Percentiles rank a stretch among this genome's conserved stretches.
Evolutionary conservation across 2,329 filamentous ascomycete genomes (phyloP).

Genomic region (Fusarium sublunatum): DNA sequence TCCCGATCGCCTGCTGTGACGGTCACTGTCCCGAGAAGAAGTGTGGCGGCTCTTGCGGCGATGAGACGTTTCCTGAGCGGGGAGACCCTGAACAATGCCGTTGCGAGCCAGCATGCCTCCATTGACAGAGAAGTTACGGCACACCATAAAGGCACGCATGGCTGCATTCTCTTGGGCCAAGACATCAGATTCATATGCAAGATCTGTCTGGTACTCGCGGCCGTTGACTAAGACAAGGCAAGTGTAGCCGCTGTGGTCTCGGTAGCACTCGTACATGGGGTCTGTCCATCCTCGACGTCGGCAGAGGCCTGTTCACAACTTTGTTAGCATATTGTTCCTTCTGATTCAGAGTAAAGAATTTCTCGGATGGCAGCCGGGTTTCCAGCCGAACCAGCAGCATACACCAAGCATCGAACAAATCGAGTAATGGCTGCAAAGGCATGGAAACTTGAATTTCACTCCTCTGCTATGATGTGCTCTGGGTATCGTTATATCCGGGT

Average conservation of each 20-base stretch:
- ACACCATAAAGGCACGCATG: conserved; percentile 97
- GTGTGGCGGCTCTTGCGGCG: conserved; percentile 64
- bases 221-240: conserved; percentile 96
- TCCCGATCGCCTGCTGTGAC: conserved; percentile 63
- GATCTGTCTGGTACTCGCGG: conserved; percentile 93
- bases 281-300: conserved; percentile 93
- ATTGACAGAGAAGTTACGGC: conserved; percentile 96
- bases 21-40: conserved; percentile 60
- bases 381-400: neutral
- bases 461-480: conserved; percentile 10
- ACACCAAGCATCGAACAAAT: neutral
- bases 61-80: conserved; percentile 63
- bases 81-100: conserved; percentile 74
- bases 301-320: conserved; percentile 78
- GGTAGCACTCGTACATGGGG: conserved; percentile 87
- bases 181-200: conserved; percentile 81
- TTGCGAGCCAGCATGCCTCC: conserved; percentile 86
- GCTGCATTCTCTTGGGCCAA: conserved; percentile 93
- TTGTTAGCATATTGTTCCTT: conserved; percentile 49
- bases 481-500: conserved; percentile 5
- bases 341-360: neutral
- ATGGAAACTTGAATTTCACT: neutral
- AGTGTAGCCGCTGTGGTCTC: conserved; percentile 78
- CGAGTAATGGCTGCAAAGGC: neutral
- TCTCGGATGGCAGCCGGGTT: neutral